Evolutionary conservation across 495 filamentous ascomycete species (phyloP).

Genomic region (Coniosporium apollinis): DNA sequence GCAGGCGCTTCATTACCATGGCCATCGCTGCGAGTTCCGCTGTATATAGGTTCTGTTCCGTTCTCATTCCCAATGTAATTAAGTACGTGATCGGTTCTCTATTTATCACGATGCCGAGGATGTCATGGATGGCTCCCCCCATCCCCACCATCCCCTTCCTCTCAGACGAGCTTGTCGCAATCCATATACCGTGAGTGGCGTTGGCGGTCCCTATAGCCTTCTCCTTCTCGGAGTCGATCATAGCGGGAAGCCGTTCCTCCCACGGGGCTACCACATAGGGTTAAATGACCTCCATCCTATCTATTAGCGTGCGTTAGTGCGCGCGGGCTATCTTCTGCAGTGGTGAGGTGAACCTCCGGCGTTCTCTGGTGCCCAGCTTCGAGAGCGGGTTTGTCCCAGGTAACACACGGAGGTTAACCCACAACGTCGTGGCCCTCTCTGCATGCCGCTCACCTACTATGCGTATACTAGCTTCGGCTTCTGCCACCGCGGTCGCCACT

Average conservation of each 20-base stretch:
- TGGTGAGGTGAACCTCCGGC: conserved; percentile 7
- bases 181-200: too few species aligned
- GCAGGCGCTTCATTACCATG: conserved; percentile 4
- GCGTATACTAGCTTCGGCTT: not conserved
- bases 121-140: conserved; percentile 1
- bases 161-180: too few species aligned
- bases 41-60: conserved; percentile 6
- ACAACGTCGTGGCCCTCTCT: conserved; percentile 3
- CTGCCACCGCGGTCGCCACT: not conserved
- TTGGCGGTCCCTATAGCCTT: not conserved
- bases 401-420: conserved; percentile 5
- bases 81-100: conserved; percentile 3
- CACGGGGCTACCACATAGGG: conserved; percentile 5
- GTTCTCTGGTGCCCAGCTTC: conserved; percentile 2
- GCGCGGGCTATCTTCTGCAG: conserved; percentile 6
- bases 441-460: not conserved
- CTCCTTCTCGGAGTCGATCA: not conserved
- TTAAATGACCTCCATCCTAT: conserved; percentile 6
- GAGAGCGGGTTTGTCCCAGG: conserved; percentile 5
- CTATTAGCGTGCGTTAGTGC: conserved; percentile 2
- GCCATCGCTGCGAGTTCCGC: conserved; percentile 5
- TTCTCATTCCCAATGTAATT: conserved; percentile 1
- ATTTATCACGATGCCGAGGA: not conserved
- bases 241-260: conserved; percentile 3
- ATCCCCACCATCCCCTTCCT: conserved; percentile 6